Evolutionary conservation across 805 yeast genomes (phyloP).

Genomic region (Ogataea angusta): DNA sequence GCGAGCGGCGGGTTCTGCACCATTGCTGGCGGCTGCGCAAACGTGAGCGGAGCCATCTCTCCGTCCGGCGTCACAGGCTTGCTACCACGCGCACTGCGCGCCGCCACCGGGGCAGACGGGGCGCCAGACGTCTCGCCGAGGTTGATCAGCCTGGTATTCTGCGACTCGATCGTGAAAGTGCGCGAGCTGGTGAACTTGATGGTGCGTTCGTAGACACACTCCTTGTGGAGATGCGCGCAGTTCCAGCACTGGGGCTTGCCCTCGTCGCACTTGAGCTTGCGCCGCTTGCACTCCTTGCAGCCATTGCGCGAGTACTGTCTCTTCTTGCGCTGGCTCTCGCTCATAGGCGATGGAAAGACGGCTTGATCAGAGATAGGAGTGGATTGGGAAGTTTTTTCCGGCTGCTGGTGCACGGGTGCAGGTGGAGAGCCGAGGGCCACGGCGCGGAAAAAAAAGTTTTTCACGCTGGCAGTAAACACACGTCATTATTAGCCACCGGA

Average conservation of each 20-base stretch:
- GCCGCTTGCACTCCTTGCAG: conserved; percentile 42
- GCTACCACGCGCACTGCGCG: neutral
- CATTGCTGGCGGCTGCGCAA: conserved; percentile 18
- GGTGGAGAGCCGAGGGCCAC: neutral
- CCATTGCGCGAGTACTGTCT: conserved; percentile 44
- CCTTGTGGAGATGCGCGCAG: conserved; percentile 36
- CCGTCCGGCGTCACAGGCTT: conserved; percentile 12
- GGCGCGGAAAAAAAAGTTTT: too few relatives aligned
- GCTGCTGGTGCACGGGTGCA: conserved; percentile 6
- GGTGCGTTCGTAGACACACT: conserved; percentile 37
- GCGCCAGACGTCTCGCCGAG: conserved; percentile 6
- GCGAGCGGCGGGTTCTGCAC: conserved; percentile 23
- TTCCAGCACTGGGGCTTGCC: conserved; percentile 40
- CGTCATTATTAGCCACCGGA: neutral
- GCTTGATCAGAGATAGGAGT: neutral
- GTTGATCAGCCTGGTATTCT: conserved; percentile 14
- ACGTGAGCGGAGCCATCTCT: conserved; percentile 1
- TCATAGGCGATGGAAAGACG: neutral
- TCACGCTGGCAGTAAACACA: too few relatives aligned
- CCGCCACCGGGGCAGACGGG: neutral
- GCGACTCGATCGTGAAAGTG: conserved; percentile 25
- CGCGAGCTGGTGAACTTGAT: conserved; percentile 33
- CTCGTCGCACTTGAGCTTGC: conserved; percentile 43
- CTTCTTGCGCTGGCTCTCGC: conserved; percentile 28
- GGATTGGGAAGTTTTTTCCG: conserved; percentile 9